Percentiles rank a stretch among this genome's conserved stretches.
phyloP scores from a whole-genome alignment of 202 grass and related monocot species.

The Schoenoplectus triqueter region DNA sequence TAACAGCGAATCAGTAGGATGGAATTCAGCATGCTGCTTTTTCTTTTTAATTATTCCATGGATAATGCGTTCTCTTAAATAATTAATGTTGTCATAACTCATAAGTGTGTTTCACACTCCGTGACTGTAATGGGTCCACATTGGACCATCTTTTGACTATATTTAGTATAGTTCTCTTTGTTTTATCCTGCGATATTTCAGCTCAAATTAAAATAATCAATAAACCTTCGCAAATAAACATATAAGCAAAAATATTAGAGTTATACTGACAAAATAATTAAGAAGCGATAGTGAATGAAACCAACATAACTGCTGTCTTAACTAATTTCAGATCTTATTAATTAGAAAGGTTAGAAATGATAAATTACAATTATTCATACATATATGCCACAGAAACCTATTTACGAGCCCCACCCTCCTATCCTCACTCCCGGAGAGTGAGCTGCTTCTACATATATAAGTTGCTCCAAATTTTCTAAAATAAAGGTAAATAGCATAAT shows the following conservation, averaged over 20 bases:
- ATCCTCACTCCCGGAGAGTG: constrained; percentile 6
- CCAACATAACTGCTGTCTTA: neutral
- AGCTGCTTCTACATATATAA: constrained; percentile 1
- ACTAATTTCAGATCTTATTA: constrained; percentile 31
- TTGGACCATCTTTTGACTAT: constrained; percentile 22
- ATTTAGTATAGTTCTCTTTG: neutral
- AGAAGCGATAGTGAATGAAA: neutral
- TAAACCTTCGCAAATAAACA: neutral
- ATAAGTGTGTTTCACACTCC: constrained; percentile 30
- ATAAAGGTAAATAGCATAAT: constrained; percentile 32
- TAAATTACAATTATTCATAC: constrained; percentile 38
- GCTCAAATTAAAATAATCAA: too few species aligned
- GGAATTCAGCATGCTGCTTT: neutral
- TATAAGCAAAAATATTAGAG: neutral
- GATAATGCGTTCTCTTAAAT: constrained; percentile 22
- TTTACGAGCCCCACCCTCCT: constrained; percentile 16
- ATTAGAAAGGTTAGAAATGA: constrained; percentile 17
- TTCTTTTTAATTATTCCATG: constrained; percentile 28
- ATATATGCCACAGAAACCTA: constrained; percentile 33
- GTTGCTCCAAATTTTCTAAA: constrained; percentile 39
- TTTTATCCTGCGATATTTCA: neutral
- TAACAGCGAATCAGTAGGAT: constrained; percentile 23
- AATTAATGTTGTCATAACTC: constrained; percentile 16
- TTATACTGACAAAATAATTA: neutral
- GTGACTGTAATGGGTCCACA: neutral